A percentile compares a stretch with the other conserved stretches of the same genome.
Conservation (phyloP, 1,139 yeast genomes). For the Pichia norvegensis region DNA sequence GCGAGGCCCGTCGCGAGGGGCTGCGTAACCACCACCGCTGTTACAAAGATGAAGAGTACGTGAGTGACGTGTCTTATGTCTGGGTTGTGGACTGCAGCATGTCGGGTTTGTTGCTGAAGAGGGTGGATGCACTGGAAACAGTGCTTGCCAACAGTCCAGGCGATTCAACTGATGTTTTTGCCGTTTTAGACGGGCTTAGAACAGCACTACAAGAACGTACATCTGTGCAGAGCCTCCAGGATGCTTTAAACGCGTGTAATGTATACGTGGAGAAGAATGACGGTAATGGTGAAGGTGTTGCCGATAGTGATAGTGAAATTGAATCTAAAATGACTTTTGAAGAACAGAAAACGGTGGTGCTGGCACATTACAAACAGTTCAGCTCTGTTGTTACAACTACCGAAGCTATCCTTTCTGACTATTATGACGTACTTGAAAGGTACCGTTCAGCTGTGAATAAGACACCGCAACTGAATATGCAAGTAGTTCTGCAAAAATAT, state of each 20-base stretch:
- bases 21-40: constrained; percentile 4
- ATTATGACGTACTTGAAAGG: neutral
- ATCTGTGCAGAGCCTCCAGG: neutral
- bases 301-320: neutral
- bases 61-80: neutral
- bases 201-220: neutral
- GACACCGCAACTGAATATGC: neutral
- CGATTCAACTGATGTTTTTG: neutral
- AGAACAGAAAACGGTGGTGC: neutral
- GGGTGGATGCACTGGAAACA: neutral
- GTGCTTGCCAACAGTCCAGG: neutral
- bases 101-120: neutral
- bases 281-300: neutral
- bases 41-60: no score
- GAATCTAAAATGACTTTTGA: neutral
- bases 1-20: neutral
- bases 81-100: neutral
- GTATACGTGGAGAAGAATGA: neutral
- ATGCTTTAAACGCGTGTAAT: neutral
- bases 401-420: neutral
- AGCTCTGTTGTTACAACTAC: neutral
- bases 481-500: neutral
- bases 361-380: neutral
- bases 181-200: neutral
- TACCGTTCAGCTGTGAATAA: neutral